Percentiles rank a stretch among this genome's conserved stretches.
Conservation (phyloP, 768 basidiomycete genomes). For the Mycena capillaripes region DNA sequence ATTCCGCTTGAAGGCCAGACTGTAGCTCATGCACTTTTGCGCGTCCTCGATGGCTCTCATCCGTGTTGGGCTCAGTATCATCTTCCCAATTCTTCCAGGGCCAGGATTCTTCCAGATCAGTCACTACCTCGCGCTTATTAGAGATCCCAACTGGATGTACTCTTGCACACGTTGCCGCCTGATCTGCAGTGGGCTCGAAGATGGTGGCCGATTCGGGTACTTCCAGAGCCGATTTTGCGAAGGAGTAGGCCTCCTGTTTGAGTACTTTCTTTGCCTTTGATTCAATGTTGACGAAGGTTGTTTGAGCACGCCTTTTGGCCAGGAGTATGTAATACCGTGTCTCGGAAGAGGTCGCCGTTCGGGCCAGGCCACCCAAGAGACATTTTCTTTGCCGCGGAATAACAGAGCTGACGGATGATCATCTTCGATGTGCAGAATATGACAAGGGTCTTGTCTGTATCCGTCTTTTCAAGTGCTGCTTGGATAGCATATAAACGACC, state of each 20-base stretch:
- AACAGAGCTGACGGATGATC: slow-evolving; percentile 8
- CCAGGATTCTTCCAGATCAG: not conserved
- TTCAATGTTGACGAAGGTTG: slow-evolving; percentile 4
- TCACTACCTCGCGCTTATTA: not conserved
- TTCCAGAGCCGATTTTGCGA: slow-evolving; percentile 1
- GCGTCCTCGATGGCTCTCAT: slow-evolving; percentile 3
- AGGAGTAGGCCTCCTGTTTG: not conserved
- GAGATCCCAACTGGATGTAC: not conserved
- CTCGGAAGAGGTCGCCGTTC: slow-evolving; percentile 12
- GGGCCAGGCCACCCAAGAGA: slow-evolving; percentile 4
- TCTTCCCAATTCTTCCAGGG: not conserved
- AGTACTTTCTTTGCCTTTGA: not conserved
- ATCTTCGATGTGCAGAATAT: no score
- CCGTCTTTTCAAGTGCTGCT: not conserved
- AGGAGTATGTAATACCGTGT: not conserved
- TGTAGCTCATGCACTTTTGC: slow-evolving; percentile 14
- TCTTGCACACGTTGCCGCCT: not conserved
- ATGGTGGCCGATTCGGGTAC: not conserved
- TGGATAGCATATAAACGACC: not conserved
- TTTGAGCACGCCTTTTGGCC: not conserved
- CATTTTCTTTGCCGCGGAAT: slow-evolving; percentile 1
- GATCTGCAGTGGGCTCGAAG: not conserved
- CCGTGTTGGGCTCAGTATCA: not conserved
- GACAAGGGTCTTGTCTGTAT: not conserved
- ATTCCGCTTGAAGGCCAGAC: not conserved